phyloP scores from a whole-genome alignment of 1,139 yeast species.

The Pichia inconspicua region DNA sequence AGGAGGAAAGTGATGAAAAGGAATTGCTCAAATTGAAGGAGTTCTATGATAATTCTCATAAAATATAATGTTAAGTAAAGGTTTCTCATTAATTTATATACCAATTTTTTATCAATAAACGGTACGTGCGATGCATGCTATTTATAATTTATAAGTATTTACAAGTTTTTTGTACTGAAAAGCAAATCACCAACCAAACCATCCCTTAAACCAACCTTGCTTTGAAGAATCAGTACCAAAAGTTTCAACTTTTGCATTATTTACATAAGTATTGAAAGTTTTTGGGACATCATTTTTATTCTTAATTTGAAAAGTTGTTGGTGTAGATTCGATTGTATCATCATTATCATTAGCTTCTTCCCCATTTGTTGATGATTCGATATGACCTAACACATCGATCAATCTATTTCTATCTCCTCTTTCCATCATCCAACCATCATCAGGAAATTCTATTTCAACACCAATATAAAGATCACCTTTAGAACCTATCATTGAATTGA shows the following conservation, averaged over 20 bases:
- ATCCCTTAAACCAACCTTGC: conserved; percentile 22
- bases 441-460: conserved; percentile 73
- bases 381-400: conserved; percentile 46
- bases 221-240: conserved; percentile 18
- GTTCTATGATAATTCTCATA: conserved; percentile 10
- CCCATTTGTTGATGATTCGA: conserved; percentile 15
- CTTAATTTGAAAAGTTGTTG: conserved; percentile 22
- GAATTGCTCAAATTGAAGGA: conserved; percentile 19
- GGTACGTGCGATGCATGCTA: background rate
- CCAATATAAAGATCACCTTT: conserved; percentile 69
- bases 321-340: conserved; percentile 25
- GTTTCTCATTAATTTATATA: background rate
- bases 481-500: conserved; percentile 26
- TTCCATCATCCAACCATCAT: conserved; percentile 72
- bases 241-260: conserved; percentile 20
- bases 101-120: background rate
- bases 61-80: background rate
- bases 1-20: conserved; percentile 14
- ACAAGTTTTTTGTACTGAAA: background rate
- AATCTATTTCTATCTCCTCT: conserved; percentile 49
- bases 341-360: conserved; percentile 23
- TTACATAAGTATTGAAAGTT: conserved; percentile 24
- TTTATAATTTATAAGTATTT: background rate
- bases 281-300: conserved; percentile 21
- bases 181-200: conserved; percentile 13